Evolutionary conservation across 352 stramenopile genomes (phyloP).

Genomic region (Phytophthora palmivora): DNA sequence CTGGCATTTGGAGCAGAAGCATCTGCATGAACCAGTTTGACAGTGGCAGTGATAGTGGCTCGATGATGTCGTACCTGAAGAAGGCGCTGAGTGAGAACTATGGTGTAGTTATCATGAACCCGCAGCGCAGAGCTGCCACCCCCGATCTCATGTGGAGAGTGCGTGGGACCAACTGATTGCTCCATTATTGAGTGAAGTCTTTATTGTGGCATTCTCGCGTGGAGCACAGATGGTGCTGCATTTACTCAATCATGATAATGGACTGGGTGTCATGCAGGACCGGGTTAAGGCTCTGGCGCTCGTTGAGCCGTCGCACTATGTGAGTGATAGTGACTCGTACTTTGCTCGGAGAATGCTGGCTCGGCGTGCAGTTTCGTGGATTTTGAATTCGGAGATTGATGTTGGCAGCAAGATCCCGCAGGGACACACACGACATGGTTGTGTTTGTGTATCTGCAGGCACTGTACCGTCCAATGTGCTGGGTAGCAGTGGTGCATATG

Average conservation of each 20-base stretch:
- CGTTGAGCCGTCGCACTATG: constrained; percentile 86
- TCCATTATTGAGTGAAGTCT: constrained; percentile 70
- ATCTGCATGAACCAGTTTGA: constrained; percentile 82
- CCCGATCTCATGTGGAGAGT: constrained; percentile 74
- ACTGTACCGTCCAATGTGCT: constrained; percentile 71
- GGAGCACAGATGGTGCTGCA: constrained; percentile 84
- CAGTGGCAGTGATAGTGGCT: constrained; percentile 65
- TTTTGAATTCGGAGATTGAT: constrained; percentile 77
- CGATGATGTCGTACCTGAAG: constrained; percentile 82
- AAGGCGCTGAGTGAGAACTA: constrained; percentile 87
- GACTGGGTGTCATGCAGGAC: constrained; percentile 80
- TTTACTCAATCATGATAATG: constrained; percentile 81
- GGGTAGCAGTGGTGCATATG: constrained; percentile 78
- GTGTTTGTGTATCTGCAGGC: constrained; percentile 80
- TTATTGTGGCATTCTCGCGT: constrained; percentile 81
- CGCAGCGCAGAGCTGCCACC: constrained; percentile 80
- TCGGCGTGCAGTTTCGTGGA: constrained; percentile 74
- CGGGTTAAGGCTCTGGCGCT: constrained; percentile 82
- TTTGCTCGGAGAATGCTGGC: constrained; percentile 77
- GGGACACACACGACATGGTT: constrained; percentile 74
- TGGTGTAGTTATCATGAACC: constrained; percentile 85
- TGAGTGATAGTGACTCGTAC: constrained; percentile 77
- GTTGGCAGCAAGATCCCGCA: constrained; percentile 79
- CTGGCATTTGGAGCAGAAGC: constrained; percentile 85
- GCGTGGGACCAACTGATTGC: constrained; percentile 83